Base-by-base conservation (phyloP, 345 rosid species). In the Mangifera indica region DNA sequence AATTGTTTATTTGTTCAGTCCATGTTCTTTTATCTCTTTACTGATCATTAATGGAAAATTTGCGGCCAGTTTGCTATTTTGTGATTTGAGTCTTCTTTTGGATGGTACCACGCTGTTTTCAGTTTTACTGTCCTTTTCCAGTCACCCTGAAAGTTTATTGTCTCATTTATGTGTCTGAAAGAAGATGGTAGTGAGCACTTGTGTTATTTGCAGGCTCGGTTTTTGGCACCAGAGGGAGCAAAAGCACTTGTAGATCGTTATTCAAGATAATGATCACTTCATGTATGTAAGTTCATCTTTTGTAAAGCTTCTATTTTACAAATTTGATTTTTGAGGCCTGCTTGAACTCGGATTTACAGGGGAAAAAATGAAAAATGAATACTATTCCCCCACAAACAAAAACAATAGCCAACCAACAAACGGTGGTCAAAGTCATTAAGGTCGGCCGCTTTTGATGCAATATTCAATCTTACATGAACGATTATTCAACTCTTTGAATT, bases 191-290 rank as follows among this genome's bases (percentile, higher is more conserved):
- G 42, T 40, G 25, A 51, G 45, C 60, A 37, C 15, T 40, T 24
- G 10, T 65, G 29, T 46, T 60, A 26, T 80, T 62, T 78, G 77
- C 82, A 92, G 98, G 98, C 98, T 12, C 91, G 98, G 21, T 92
- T 90, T 81, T 89, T 87, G 56, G 98, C 98, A 46, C 98, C 97
- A 1, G 88, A 89, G 83, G 90, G 84, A 76, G 98, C 89, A 63
- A 94, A 92, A 85, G 87, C 88, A 25, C 81, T 94, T 42, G 98
- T 94, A 17, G 93, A 89, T 81, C 91, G 92, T 49, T 94, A 87
- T 77, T 82, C 97, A 48, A 86, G 88, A 79, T 69, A 61, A 32
- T 86, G 82, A 93, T n/a, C 17, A 10, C 45, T 29, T 25, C 51
- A 15, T n/a, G 53, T 8, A 59, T 56, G 45, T 13, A 21, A 34